Evolutionary conservation across 768 basidiomycete genomes (phyloP), one percentile per base, ranked within the genome.

Genomic region (Hygrophoropsis aurantiaca): DNA sequence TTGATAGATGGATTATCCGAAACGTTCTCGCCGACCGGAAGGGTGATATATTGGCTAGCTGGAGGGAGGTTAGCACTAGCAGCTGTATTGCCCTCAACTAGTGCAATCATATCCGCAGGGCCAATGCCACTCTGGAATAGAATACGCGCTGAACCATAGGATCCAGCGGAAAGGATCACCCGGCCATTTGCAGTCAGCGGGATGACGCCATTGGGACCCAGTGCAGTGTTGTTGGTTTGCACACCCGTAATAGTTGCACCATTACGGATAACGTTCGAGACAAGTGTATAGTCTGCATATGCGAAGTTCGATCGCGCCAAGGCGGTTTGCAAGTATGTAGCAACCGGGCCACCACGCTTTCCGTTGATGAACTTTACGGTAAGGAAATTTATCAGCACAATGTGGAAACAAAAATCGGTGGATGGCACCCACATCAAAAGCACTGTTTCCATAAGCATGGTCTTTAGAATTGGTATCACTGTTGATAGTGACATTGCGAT

Each of bases 1-100:
- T 82, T 82, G 55, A 84, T 79, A 5, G 80, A 81, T 15, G 82
- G 82, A 60, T 83, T 83, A 56, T 84, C 82, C 20, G 72, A 74
- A 6, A 77, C 74, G 47, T 76, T 77, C 44, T 72, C 60, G 5
- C 82, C 82, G 36, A 83, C 81, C 1, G 81, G 82, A 20, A 83
- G 66, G 60, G 82, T 66, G 59, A 84, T 82, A 70, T 71, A 84
- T 42, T 79, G 60, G 6, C 59, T 55, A 44, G 69, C 57, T 8
- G 77, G 69, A 15, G 81, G 82, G 9, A 84, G 65, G 35, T 70
- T 65, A 24, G 72, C 62, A 2, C 71, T 74, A 5, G 77, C 77
- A 3, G 58, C 57, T n/a, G 79, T 48, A 56, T 80, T 73, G 11
- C 49, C 57, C 53, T 77, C 66, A 6, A 80, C 81, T 16, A 78